These are phyloP conservation scores for Entomophthora muscae DNA, from an alignment of 371 early-diverging fungal genomes.

Conservation along the genomic window DNA sequence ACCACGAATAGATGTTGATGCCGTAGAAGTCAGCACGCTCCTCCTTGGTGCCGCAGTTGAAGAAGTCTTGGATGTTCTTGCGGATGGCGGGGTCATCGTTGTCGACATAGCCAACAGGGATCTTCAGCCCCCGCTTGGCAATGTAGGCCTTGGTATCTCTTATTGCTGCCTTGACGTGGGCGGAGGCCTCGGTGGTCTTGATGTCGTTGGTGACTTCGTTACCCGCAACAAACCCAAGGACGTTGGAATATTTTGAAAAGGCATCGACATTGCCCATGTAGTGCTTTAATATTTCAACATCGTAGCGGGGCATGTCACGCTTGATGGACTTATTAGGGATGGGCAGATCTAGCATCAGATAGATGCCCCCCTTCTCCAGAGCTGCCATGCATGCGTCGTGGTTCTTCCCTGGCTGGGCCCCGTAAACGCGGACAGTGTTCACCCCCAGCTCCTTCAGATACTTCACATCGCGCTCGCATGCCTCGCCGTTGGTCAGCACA, in stretches of 20 bases:
- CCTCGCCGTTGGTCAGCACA: conserved; percentile 36
- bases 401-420: conserved; percentile 33
- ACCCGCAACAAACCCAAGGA: conserved; percentile 54
- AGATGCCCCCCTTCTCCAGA: conserved; percentile 45
- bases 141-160: conserved; percentile 44
- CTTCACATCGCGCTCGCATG: conserved; percentile 45
- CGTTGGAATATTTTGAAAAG: conserved; percentile 40
- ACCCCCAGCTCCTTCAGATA: conserved; percentile 46
- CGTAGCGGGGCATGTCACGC: conserved; percentile 43
- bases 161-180: conserved; percentile 50
- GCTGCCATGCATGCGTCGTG: conserved; percentile 61
- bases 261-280: conserved; percentile 40
- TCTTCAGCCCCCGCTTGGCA: conserved; percentile 20
- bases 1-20: conserved; percentile 47
- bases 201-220: conserved; percentile 63
- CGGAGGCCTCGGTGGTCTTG: conserved; percentile 42
- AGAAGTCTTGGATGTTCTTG: conserved; percentile 42
- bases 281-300: conserved; percentile 27
- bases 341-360: conserved; percentile 47
- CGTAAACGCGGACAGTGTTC: conserved; percentile 63
- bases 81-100: conserved; percentile 57
- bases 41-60: conserved; percentile 46
- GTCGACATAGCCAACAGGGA: conserved; percentile 67
- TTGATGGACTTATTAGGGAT: conserved; percentile 41
- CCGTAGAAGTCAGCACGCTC: conserved; percentile 56